Conservation (phyloP, 306 rosid species). For the Fragaria vesca region DNA sequence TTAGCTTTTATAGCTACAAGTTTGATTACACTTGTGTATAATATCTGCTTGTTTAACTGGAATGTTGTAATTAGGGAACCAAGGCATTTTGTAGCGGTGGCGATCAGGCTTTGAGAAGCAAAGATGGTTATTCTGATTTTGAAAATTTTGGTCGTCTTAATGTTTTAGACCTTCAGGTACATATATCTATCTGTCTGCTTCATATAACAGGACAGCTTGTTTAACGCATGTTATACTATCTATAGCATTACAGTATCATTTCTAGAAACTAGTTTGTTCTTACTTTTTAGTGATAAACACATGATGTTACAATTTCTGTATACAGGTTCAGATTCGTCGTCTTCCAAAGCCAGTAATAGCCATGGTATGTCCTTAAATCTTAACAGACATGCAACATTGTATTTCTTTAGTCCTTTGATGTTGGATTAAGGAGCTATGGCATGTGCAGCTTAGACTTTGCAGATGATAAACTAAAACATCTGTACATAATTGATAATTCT, state of each 20-base stretch:
- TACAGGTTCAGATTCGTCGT: slow-evolving; percentile 82
- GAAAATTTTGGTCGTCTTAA: slow-evolving; percentile 71
- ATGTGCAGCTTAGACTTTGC: neutral
- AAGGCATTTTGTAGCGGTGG: slow-evolving; percentile 89
- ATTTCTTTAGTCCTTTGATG: neutral
- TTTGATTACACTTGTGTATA: neutral
- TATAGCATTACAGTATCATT: neutral
- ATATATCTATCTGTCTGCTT: neutral
- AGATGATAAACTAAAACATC: neutral
- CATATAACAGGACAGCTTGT: neutral
- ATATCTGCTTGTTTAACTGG: neutral
- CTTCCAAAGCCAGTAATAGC: slow-evolving; percentile 96
- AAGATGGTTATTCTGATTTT: slow-evolving; percentile 73
- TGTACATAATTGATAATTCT: neutral
- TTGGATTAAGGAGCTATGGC: neutral
- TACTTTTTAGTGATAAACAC: neutral
- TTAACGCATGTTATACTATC: neutral
- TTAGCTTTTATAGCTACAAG: neutral
- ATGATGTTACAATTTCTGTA: neutral
- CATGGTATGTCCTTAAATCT: slow-evolving; percentile 48
- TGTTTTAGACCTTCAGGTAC: slow-evolving; percentile 88
- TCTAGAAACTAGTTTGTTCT: neutral
- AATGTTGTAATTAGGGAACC: slow-evolving; percentile 52
- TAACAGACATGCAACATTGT: neutral
- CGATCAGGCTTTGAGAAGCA: slow-evolving; percentile 77